phyloP scores from a whole-genome alignment of 495 filamentous ascomycete species.

The Arthonia radiata region DNA sequence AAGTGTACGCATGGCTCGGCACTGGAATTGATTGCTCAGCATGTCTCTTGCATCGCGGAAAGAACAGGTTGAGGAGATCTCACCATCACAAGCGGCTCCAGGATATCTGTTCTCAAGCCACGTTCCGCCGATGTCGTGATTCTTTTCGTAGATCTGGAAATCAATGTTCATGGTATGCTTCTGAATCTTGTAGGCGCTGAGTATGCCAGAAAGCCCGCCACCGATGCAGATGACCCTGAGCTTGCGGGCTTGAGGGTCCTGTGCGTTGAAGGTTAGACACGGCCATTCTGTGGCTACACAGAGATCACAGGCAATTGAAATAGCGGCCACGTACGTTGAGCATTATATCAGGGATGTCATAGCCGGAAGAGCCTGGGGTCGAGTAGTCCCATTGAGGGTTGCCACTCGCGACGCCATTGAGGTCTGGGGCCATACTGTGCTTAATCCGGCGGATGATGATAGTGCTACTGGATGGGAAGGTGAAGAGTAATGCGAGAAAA shows the following conservation, averaged over 20 bases:
- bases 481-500: no score
- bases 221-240: constrained; percentile 37
- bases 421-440: constrained; percentile 11
- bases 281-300: background rate
- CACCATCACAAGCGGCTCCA: no score
- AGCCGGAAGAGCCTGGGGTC: constrained; percentile 12
- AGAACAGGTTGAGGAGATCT: no score
- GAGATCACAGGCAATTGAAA: constrained; percentile 5
- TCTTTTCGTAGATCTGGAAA: constrained; percentile 56
- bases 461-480: no score
- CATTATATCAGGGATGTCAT: no score
- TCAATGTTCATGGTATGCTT: constrained; percentile 31
- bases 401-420: constrained; percentile 9
- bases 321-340: no score
- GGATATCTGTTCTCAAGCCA: constrained; percentile 27
- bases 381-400: constrained; percentile 13
- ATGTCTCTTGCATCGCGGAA: no score
- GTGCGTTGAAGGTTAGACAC: background rate
- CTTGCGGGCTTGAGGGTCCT: constrained; percentile 11
- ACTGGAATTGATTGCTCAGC: no score
- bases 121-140: constrained; percentile 28
- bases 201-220: constrained; percentile 38
- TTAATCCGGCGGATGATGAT: no score
- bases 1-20: no score
- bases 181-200: constrained; percentile 31